Base-by-base conservation (phyloP, 2,329 filamentous ascomycete species). In the Falciphora oryzae region DNA sequence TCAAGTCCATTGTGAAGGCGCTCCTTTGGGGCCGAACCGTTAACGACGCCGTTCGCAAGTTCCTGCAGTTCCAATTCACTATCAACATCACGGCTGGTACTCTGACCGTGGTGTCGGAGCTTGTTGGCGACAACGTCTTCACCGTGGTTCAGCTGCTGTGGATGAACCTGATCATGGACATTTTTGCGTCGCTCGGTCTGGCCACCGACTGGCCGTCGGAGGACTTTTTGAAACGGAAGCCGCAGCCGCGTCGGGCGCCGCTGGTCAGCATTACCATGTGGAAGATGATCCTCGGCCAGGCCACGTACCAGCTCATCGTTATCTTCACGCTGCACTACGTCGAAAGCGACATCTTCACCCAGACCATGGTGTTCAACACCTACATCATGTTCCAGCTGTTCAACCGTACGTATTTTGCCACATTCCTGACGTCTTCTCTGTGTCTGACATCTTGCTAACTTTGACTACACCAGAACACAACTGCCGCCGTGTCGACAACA, bases 361-460 rank as follows among this genome's bases (percentile, higher is more conserved):
- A 85, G 65, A 92, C 90, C 1, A 80, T 94, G 14, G 88, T 94
- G 6, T 93, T 94, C 81, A 95, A 94, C 76, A 90, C 89, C 0
- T 94, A 93, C 69, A 89, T 93, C 59, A 93, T 90, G 89, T 92
- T 94, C 89, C 91, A 94, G 69, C 91, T 95, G 68, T 94, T 94
- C 81, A 94, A 95, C 70, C 44, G 44, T 53, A 53, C 22, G 44
- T 53, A 25, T n/a, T 8, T 86, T 92, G 70, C 85, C 91, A 77
- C 93, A 91, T 6, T 53, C 6, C 4, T 25, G 44, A 16, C 7
- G 5, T 84, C 65, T 91, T 44, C 84, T 92, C 22, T 92, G 80
- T 91, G 91, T 76, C 87, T 25, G 18, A 7, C 7, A 7, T 11
- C 8, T 25, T 25, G 10, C 44, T 53, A 18, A 53, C 11, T 25